These are phyloP conservation scores for Sugiyamaella paludigena DNA, from an alignment of 1,139 yeast genomes.

Conservation along the genomic window DNA sequence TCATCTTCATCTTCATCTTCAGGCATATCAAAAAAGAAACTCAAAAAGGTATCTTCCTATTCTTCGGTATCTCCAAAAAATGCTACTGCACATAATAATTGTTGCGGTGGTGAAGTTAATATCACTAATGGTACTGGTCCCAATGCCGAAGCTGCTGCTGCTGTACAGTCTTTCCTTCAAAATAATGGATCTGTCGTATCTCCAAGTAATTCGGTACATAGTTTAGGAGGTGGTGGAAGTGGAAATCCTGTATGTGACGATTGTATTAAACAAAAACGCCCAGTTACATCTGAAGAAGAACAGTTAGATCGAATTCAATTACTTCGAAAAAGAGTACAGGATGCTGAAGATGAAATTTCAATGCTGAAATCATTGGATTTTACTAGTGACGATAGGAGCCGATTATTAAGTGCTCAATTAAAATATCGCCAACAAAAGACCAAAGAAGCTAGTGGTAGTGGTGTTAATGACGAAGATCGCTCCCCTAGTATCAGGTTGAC, in stretches of 20 bases:
- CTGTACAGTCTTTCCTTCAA: not conserved
- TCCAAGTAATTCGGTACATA: not conserved
- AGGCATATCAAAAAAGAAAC: constrained; percentile 22
- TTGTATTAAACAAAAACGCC: constrained; percentile 6
- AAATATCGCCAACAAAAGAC: constrained; percentile 13
- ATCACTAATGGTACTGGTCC: not conserved
- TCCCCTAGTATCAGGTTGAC: not conserved
- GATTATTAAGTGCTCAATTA: constrained; percentile 5
- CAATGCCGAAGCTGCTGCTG: not conserved
- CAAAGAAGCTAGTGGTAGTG: not conserved
- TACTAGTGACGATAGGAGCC: constrained; percentile 3
- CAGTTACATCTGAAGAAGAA: constrained; percentile 7
- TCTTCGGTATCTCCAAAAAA: not conserved
- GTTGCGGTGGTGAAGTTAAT: not conserved
- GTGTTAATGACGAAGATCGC: not conserved
- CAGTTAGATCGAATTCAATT: constrained; percentile 1
- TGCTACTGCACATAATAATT: too few relatives aligned
- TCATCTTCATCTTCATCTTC: not conserved
- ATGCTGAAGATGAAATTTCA: constrained; percentile 9
- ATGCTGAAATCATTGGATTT: constrained; percentile 11
- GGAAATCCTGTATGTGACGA: not conserved
- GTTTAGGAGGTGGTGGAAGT: not conserved
- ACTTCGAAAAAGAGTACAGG: constrained; percentile 1
- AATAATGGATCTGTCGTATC: too few relatives aligned
- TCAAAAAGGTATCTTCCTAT: constrained; percentile 16